Evolutionary conservation across 1,284 basidiomycete species (phyloP).

Genomic region (Rhizopogon parksii): DNA sequence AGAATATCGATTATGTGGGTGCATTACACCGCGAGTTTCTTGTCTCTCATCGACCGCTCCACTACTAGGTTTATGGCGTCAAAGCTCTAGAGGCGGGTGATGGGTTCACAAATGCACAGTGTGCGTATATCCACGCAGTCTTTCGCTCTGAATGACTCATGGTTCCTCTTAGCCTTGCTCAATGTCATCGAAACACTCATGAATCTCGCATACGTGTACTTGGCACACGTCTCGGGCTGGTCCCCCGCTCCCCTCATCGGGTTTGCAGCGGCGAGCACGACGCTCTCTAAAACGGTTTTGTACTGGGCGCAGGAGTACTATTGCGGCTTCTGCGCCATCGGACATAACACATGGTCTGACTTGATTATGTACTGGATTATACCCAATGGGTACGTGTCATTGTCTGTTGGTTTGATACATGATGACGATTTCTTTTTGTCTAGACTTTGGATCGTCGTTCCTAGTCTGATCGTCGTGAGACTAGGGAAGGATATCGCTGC

Average conservation of each 20-base stretch:
- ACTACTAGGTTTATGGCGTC: slow-evolving; percentile 64
- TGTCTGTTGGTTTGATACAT: neutral
- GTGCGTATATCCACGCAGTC: slow-evolving; percentile 34
- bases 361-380: slow-evolving; percentile 64
- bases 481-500: slow-evolving; percentile 52
- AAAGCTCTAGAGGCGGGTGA: slow-evolving; percentile 54
- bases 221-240: slow-evolving; percentile 54
- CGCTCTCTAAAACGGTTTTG: slow-evolving; percentile 78
- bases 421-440: neutral
- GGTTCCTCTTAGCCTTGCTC: slow-evolving; percentile 48
- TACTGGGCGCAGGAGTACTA: slow-evolving; percentile 76
- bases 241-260: slow-evolving; percentile 70
- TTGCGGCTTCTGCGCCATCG: slow-evolving; percentile 63
- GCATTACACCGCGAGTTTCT: neutral
- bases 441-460: slow-evolving; percentile 71
- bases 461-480: slow-evolving; percentile 46
- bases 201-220: slow-evolving; percentile 72
- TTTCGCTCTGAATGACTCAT: neutral
- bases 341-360: slow-evolving; percentile 60
- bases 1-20: slow-evolving; percentile 60
- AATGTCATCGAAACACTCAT: slow-evolving; percentile 77
- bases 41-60: neutral
- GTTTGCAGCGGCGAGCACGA: slow-evolving; percentile 68
- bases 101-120: slow-evolving; percentile 86
- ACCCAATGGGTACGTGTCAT: slow-evolving; percentile 64